Evolutionary conservation across 257 asterid genomes (phyloP).

Genomic region (Pogostemon cablin): DNA sequence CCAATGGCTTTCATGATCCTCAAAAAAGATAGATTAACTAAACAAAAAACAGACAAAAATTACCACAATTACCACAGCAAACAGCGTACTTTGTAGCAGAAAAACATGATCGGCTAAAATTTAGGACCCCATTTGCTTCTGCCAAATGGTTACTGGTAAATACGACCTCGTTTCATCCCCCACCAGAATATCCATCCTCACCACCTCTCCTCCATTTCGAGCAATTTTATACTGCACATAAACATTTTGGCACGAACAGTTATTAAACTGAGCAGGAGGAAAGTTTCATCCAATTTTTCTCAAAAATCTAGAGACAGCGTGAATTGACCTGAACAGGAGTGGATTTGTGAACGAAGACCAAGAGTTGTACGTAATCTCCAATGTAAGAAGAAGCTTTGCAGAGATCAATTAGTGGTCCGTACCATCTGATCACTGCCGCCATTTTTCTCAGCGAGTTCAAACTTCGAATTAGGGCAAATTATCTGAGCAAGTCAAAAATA

Average conservation of each 20-base stretch:
- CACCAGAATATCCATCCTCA: slow-evolving; percentile 67
- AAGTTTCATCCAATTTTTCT: not conserved
- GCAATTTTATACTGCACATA: slow-evolving; percentile 56
- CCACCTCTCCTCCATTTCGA: slow-evolving; percentile 59
- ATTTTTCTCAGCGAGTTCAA: slow-evolving; percentile 30
- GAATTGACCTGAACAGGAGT: slow-evolving; percentile 59
- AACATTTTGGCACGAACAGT: not conserved
- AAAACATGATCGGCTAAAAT: slow-evolving; percentile 57
- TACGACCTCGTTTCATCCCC: slow-evolving; percentile 71
- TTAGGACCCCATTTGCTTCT: slow-evolving; percentile 57
- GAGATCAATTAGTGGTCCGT: slow-evolving; percentile 72
- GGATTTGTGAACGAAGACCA: slow-evolving; percentile 62
- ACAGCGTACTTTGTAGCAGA: slow-evolving; percentile 66
- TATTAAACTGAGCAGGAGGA: not conserved
- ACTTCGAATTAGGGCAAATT: no score
- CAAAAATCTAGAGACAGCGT: not conserved
- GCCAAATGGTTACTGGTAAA: slow-evolving; percentile 77
- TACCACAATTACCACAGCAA: slow-evolving; percentile 2
- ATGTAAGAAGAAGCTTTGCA: slow-evolving; percentile 52
- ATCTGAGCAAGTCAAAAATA: no score
- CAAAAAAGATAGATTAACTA: not conserved
- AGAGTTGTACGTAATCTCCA: slow-evolving; percentile 64
- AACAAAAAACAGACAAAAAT: not conserved
- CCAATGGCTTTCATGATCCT: not conserved
- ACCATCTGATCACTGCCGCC: slow-evolving; percentile 72